These are phyloP conservation scores for Diplodia sapinea DNA, from an alignment of 2,329 filamentous ascomycete genomes.

Conservation along the genomic window DNA sequence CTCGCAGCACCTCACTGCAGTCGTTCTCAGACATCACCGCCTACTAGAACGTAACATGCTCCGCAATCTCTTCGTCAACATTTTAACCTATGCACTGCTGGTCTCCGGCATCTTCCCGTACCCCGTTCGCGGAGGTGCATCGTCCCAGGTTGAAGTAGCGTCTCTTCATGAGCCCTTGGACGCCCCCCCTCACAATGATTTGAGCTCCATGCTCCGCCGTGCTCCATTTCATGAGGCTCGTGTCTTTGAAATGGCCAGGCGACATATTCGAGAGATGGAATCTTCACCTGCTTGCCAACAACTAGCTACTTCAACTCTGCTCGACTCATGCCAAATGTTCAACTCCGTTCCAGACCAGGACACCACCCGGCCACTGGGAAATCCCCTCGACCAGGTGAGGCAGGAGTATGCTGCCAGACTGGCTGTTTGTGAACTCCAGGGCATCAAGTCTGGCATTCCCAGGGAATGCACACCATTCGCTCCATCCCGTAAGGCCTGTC, in stretches of 20 bases:
- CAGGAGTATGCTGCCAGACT: constrained; percentile 67
- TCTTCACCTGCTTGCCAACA: constrained; percentile 58
- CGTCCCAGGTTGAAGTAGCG: constrained; percentile 1
- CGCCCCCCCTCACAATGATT: constrained; percentile 15
- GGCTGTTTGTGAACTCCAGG: constrained; percentile 67
- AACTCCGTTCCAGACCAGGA: constrained; percentile 41
- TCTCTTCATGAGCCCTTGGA: neutral
- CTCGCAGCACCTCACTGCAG: neutral
- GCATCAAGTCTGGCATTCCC: constrained; percentile 59
- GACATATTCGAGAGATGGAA: constrained; percentile 50
- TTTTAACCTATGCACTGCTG: neutral
- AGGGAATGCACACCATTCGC: constrained; percentile 58
- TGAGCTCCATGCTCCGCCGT: constrained; percentile 35
- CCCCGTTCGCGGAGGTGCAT: neutral
- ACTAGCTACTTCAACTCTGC: constrained; percentile 58
- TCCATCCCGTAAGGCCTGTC: constrained; percentile 45
- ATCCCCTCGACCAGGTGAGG: constrained; percentile 49
- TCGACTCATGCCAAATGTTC: constrained; percentile 60
- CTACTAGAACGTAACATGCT: neutral
- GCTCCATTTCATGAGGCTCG: constrained; percentile 35
- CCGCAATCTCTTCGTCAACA: neutral
- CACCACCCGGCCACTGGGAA: neutral
- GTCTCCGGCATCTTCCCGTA: neutral
- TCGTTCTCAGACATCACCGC: neutral
- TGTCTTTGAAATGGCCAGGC: constrained; percentile 29